Base-by-base conservation (phyloP, 2,329 filamentous ascomycete species). In the Sclerotinia borealis region DNA sequence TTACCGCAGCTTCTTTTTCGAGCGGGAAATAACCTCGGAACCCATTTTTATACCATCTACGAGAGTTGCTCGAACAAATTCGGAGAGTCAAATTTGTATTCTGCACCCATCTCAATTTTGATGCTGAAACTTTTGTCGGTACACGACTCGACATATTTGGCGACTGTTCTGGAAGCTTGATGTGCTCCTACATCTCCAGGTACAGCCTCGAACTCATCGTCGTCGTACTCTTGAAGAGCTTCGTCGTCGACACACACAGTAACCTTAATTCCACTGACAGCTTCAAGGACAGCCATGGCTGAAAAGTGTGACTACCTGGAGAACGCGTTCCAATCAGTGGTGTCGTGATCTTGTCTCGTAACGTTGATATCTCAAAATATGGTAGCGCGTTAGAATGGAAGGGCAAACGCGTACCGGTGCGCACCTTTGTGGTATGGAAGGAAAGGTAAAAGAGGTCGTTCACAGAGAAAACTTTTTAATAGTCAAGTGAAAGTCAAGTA, bases 1-100 rank as follows among this genome's bases (percentile, higher is more conserved):
- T 54, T 25, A 4, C 31, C 2, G n/a, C 10, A 0, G 2, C 7
- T 0, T 25, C 0, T 22, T 17, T 8, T 2, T 19, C 0, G 0
- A 59, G n/a, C n/a, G n/a, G n/a, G n/a, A n/a, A n/a, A 51, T 8
- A n/a, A 10, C 2, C 29, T 17, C 19, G 22, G 22, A 29, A 0
- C 3, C 4, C 10, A 54, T 4, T 10, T 0, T 7, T 7, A 25
- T 37, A 0, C 50, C 59, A 29, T 56, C 50, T n/a, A 62, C 22
- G 15, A 7, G 22, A 17, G 19, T 3, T n/a, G n/a, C 0, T 1
- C 0, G 22, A 55, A 31, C 1, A 63, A 0, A 19, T 0, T 43
- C 2, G 43, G 61, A 5, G 31, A 59, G 11, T 58, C 41, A 17
- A 37, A 8, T 10, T 59, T 15, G 37, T 37, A 63, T 37, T 8